Conservation (phyloP, 208 protist genomes). For the Acanthamoeba triangularis region DNA sequence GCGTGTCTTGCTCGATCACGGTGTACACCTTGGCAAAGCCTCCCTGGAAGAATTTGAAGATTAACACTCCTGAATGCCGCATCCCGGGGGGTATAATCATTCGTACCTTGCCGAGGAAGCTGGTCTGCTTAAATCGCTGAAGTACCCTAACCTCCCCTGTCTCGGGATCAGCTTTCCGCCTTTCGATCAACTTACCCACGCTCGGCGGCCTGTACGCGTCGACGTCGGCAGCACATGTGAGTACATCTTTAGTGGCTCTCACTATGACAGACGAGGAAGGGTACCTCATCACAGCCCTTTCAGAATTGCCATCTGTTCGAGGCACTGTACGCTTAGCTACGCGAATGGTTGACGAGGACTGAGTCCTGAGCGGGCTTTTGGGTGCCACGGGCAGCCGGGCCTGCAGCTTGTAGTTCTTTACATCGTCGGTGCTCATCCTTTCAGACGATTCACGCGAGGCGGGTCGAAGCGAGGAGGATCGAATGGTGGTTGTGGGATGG, state of each 20-base stretch:
- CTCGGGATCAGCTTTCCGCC: conserved; percentile 56
- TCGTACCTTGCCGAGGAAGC: conserved; percentile 63
- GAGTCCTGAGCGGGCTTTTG: conserved; percentile 30
- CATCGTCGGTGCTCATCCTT: conserved; percentile 41
- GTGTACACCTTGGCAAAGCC: conserved; percentile 98
- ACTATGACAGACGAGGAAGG: not conserved
- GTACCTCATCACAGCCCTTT: not conserved
- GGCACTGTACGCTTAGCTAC: not conserved
- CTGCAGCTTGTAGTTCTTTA: conserved; percentile 52
- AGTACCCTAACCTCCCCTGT: conserved; percentile 34
- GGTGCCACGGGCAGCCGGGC: conserved; percentile 2
- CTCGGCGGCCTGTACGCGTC: not conserved
- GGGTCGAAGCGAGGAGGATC: not conserved
- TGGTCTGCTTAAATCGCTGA: conserved; percentile 28
- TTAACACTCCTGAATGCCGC: not conserved
- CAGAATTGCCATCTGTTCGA: not conserved
- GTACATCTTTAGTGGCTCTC: not conserved
- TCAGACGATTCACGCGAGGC: not conserved
- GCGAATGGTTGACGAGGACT: conserved; percentile 33
- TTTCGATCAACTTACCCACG: conserved; percentile 63
- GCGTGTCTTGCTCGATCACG: conserved; percentile 92
- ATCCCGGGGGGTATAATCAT: not conserved
- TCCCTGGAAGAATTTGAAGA: conserved; percentile 87
- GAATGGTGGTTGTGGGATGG: not conserved
- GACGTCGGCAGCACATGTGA: not conserved